Percentiles rank a stretch among this genome's conserved stretches.
Conservation (phyloP, 371 early-diverging fungal species). For the Batkoa obscura region DNA sequence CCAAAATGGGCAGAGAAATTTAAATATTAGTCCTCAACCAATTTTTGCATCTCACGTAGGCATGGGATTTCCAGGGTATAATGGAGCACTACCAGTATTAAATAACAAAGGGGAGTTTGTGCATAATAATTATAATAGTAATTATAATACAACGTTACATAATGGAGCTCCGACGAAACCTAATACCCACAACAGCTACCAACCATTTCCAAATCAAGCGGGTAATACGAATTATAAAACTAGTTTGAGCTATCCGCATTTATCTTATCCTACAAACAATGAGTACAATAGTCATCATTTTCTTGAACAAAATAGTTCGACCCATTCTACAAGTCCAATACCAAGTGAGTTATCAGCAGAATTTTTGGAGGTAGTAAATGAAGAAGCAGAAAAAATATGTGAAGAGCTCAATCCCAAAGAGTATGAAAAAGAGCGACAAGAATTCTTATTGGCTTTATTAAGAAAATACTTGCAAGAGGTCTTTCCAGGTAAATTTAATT, state of each 20-base stretch:
- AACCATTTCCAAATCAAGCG: too few species aligned
- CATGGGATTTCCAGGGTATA: too few species aligned
- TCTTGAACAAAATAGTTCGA: background rate
- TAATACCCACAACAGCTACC: too few species aligned
- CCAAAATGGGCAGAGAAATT: too few species aligned
- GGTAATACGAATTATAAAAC: too few species aligned
- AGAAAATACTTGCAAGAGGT: background rate
- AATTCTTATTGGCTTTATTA: background rate
- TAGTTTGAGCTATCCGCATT: background rate
- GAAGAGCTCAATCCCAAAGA: background rate
- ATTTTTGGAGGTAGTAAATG: background rate
- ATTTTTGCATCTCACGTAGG: too few species aligned
- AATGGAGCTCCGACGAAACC: too few species aligned
- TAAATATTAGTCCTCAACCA: too few species aligned
- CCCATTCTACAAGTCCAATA: background rate
- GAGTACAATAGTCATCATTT: background rate
- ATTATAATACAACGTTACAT: too few species aligned
- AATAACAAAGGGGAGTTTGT: too few species aligned
- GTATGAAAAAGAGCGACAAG: background rate
- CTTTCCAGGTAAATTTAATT: constrained; percentile 1
- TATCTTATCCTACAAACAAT: background rate
- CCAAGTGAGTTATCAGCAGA: background rate
- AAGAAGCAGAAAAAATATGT: background rate
- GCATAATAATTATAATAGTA: too few species aligned
- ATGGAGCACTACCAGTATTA: too few species aligned